Base-by-base conservation (phyloP, 768 basidiomycete genomes). In the Macrolepiota fuliginosa region DNA sequence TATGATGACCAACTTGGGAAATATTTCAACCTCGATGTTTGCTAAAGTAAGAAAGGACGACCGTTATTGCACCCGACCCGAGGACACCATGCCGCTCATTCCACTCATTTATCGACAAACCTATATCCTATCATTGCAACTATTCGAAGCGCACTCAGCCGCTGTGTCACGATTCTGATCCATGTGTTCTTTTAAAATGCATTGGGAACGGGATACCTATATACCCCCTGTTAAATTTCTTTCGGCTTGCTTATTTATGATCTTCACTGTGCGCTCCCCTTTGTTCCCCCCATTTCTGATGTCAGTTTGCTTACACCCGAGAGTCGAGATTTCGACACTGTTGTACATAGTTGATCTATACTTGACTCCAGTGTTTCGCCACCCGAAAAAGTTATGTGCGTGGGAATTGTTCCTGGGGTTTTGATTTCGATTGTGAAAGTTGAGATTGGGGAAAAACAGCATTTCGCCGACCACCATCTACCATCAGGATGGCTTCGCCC, bases 21-120 rank as follows among this genome's bases (percentile, higher is more conserved):
- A 70, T 90, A 84, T 77, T 85, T 85, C 77, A 92, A 92, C 72
- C 78, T 91, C 56, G 74, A 79, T 68, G 35, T 42, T 53, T 67
- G 56, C 13, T 63, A 55, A 24, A 11, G 29, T n/a, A 24, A 37
- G 29, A 17, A 46, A 37, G 7, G 4, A 25, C 19, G 49, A 45
- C 40, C 27, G 29, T 35, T 7, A 42, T n/a, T 24, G 51, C 29
- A 50, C 39, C 19, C 11, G n/a, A 45, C 1, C 39, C 6, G 42
- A 53, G 36, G 49, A 54, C 24, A 12, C 40, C 24, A 19, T 12
- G 24, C 19, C 49, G 17, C 35, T 58, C 32, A 13, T 58, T 36
- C 19, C 57, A 22, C 57, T 58, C 57, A 25, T 51, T 58, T 57
- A 29, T 47, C 32, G 42, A 32, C 17, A 27, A 15, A 40, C 27